A percentile compares a stretch with the other conserved stretches of the same genome.
phyloP scores from a whole-genome alignment of 2,329 filamentous ascomycete genomes.

The Annulohypoxylon truncatum region DNA sequence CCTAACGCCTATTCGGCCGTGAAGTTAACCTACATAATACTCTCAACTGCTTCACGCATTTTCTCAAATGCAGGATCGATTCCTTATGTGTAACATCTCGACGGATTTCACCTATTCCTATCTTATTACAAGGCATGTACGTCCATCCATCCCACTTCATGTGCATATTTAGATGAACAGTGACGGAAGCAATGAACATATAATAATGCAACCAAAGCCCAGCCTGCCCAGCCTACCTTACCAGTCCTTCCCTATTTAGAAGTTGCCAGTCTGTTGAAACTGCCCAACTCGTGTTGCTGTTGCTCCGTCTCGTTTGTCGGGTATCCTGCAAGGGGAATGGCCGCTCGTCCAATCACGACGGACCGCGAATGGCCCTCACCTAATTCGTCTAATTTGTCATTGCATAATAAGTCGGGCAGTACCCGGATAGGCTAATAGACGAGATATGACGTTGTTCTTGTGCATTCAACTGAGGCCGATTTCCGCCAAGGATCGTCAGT shows the following conservation, averaged over 20 bases:
- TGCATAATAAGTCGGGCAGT: slow-evolving; percentile 19
- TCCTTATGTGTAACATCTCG: slow-evolving; percentile 27
- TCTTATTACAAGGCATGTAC: background rate
- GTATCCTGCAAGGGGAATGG: slow-evolving; percentile 32
- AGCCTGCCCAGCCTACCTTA: slow-evolving; percentile 27
- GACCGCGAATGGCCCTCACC: slow-evolving; percentile 15
- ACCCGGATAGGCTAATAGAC: slow-evolving; percentile 17
- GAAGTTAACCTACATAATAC: background rate
- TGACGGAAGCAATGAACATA: background rate
- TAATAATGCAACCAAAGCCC: slow-evolving; percentile 5
- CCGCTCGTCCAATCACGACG: slow-evolving; percentile 22
- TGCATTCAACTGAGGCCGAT: slow-evolving; percentile 2
- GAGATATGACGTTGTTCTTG: slow-evolving; percentile 17
- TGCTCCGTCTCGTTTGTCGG: slow-evolving; percentile 19
- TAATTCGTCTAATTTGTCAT: slow-evolving; percentile 24
- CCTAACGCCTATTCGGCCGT: slow-evolving; percentile 26
- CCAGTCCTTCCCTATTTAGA: slow-evolving; percentile 38
- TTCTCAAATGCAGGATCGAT: slow-evolving; percentile 32
- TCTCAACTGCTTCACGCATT: background rate
- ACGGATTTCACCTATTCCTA: slow-evolving; percentile 4
- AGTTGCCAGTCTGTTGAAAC: slow-evolving; percentile 9
- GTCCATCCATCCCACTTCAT: background rate
- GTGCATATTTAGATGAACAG: slow-evolving; percentile 4
- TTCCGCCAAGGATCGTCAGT: background rate
- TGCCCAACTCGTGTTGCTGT: slow-evolving; percentile 14